A percentile compares a stretch with the other conserved stretches of the same genome.
Evolutionary conservation across 1,284 basidiomycete genomes (phyloP).

Genomic region (Neonothopanus nambi): DNA sequence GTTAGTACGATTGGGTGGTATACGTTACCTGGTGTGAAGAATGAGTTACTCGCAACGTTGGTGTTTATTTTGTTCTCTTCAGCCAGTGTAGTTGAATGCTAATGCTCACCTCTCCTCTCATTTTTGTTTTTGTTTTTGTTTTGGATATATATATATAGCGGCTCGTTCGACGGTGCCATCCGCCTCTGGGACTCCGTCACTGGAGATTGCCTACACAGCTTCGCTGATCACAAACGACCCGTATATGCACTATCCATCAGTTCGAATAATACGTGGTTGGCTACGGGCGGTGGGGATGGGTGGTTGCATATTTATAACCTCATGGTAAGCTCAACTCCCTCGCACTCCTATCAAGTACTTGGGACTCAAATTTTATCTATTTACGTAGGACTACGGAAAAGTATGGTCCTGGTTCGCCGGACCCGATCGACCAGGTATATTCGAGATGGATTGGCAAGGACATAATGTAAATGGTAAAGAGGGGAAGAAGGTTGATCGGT

Average conservation of each 20-base stretch:
- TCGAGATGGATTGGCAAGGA: conserved; percentile 65
- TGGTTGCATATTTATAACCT: conserved; percentile 58
- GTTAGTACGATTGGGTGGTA: conserved; percentile 78
- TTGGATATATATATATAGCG: no score
- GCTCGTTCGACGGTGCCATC: conserved; percentile 75
- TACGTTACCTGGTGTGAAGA: conserved; percentile 41
- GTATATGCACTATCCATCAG: conserved; percentile 70
- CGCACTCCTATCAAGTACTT: not conserved
- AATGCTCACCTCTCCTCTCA: no score
- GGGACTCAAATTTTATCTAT: not conserved
- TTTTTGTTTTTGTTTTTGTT: no score
- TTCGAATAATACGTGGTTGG: conserved; percentile 60
- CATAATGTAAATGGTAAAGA: no score
- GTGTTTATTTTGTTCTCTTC: conserved; percentile 28
- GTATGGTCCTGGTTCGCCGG: conserved; percentile 61
- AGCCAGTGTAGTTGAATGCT: no score
- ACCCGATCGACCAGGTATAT: conserved; percentile 52
- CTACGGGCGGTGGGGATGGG: conserved; percentile 64
- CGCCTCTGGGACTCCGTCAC: conserved; percentile 78
- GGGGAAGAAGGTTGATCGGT: conserved; percentile 45
- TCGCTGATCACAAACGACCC: conserved; percentile 65
- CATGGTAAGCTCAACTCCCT: conserved; percentile 33
- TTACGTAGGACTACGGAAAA: conserved; percentile 40
- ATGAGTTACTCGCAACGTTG: conserved; percentile 71
- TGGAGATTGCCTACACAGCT: conserved; percentile 68